Evolutionary conservation across 371 early-diverging fungal species (phyloP), one percentile per base, ranked within the genome.

Genomic region (Coelomomyces lativittatus): DNA sequence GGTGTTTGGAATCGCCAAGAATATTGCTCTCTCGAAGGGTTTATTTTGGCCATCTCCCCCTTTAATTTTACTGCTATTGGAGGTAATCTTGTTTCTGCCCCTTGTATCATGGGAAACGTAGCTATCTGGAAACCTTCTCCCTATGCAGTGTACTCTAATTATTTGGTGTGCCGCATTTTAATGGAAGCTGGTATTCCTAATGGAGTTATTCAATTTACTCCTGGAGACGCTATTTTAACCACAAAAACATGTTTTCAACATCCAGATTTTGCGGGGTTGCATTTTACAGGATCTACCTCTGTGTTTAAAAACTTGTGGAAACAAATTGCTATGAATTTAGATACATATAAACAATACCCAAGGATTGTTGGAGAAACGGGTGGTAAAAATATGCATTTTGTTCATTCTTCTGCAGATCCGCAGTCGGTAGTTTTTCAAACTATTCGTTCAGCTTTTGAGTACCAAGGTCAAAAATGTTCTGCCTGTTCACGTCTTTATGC

Each of bases 21-120:
- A 69, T 92, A 88, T 75, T 84, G 95, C 48, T 80, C 83, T 35
- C 70, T 93, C 34, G 97, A 93, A 64, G 95, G 97, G 30, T 96
- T 95, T 55, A 89, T 95, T 31, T 80, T 85, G 47, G 95, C 93
- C 36, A 82, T 89, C 47, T 86, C 91, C 17, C 97, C 97, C 19
- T 96, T 96, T 82, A 96, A 96, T 78, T 96, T 96, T 58, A 96
- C 97, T 30, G 97, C 97, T 48, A 96, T 96, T 54, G 97, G 89
- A 55, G 95, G 86, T 55, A 96, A 96, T 67, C 67, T 96, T 48
- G 81, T 81, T 30, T 67, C 76, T 54, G 92, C 95, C 4, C 95
- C 97, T 28, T 93, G 88, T 17, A 65, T 96, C 57, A 91, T 96
- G 95, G 76, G 88, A 49, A 96, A 95, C 64, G 89, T 89, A 28